Percentiles rank a stretch among this genome's conserved stretches.
Conservation (phyloP, 2,329 filamentous ascomycete genomes). For the Neofusicoccum ribis region DNA sequence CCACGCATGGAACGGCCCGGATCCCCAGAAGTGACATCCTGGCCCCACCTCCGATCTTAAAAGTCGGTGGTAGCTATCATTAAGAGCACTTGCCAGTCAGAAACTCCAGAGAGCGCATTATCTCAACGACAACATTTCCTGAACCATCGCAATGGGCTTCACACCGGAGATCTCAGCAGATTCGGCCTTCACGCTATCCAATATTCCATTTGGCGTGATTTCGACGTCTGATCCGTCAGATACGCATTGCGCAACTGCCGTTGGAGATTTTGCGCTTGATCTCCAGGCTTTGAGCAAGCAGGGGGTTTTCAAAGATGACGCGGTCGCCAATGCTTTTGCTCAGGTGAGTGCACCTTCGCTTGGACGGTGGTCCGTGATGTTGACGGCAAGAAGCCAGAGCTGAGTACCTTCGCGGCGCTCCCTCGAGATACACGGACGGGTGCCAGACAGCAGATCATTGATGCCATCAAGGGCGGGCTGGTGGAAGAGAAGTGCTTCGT, state of each 20-base stretch:
- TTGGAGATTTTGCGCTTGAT: slow-evolving; percentile 10
- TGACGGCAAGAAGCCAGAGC: slow-evolving; percentile 9
- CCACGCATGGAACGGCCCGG: neutral
- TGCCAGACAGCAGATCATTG: slow-evolving; percentile 42
- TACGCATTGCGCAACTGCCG: neutral
- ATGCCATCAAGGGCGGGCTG: slow-evolving; percentile 29
- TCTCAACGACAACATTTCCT: neutral
- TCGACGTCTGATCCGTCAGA: neutral
- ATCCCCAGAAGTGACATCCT: neutral
- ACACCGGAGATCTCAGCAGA: neutral
- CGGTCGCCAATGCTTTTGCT: neutral
- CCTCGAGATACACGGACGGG: slow-evolving; percentile 39
- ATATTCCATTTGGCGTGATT: slow-evolving; percentile 23
- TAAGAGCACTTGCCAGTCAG: too few relatives aligned
- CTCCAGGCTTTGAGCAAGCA: neutral
- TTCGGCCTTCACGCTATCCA: slow-evolving; percentile 20
- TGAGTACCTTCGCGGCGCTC: slow-evolving; percentile 55
- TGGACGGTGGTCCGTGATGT: neutral
- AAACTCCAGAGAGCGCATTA: too few relatives aligned
- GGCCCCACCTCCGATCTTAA: neutral
- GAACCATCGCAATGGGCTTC: neutral
- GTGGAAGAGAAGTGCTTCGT: slow-evolving; percentile 25
- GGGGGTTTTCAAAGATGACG: neutral
- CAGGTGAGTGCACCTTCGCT: neutral
- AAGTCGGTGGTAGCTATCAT: too few relatives aligned